Base-by-base conservation (phyloP, 257 asterid genomes). In the Capsicum pubescens region DNA sequence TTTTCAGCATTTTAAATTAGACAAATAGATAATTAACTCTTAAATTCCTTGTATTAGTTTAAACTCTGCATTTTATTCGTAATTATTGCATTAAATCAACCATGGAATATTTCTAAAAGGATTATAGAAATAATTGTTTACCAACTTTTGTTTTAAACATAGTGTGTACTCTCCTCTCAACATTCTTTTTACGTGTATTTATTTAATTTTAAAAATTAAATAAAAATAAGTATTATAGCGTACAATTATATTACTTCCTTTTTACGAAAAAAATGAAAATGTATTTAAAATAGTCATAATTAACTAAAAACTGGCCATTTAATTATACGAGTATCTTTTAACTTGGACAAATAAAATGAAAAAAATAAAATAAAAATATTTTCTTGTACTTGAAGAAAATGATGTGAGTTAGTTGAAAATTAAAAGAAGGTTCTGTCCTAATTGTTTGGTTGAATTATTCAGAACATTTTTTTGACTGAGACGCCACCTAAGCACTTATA, bases 381-480 rank as follows among this genome's bases (percentile, higher is more conserved):
- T 72, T 50, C 7, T 74, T 12, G 0, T 0, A 3, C 21, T 12
- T 19, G 5, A 17, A 13, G 61, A 74, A 74, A 21, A 52, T 54
- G 10, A 21, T 76, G 52, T 21, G 63, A 12, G 81, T 74, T 48
- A 7, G 61, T 21, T 21, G 61, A 74, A 50, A 48, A 74, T 12
- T 74, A 74, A 48, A 50, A 74, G 80, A 72, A 50, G 59, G 64
- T 76, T 76, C 50, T 8, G 14, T 76, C 59, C 21, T 74, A 48
- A 50, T 52, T 52, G 1, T 52, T 74, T 19, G 19, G 80, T 76
- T 76, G 64, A 54, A 76, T 21, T 21, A 50, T 26, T 76, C 81
- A 76, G 54, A 4, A 4, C 0, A 17, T 13, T 52, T 8, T 39
- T 39, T 39, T 39, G 63, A 26, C 61, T 54, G 14, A 76, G 42